Conservation (phyloP, 148 eudicot genomes). For the Rhododendron williamsianum region DNA sequence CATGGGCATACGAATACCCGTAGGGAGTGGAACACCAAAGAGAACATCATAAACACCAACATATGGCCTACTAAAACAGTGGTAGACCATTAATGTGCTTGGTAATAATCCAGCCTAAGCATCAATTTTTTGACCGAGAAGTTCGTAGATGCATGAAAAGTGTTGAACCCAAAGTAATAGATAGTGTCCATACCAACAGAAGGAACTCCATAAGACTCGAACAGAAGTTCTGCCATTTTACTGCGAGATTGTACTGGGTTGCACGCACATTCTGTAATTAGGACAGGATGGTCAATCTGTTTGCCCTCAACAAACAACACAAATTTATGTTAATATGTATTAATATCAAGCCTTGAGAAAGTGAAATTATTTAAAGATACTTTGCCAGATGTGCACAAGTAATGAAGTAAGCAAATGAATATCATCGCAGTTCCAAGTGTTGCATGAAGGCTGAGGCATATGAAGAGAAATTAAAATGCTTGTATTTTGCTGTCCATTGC, state of each 20-base stretch:
- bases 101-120: background rate
- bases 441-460: background rate
- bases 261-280: constrained; percentile 92
- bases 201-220: constrained; percentile 97
- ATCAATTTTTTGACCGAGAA: background rate
- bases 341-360: background rate
- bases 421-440: background rate
- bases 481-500: background rate
- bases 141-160: background rate
- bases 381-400: background rate
- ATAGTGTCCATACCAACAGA: constrained; percentile 69
- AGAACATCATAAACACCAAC: background rate
- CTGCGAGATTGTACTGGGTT: constrained; percentile 87
- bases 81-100: background rate
- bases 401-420: background rate
- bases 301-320: constrained; percentile 36
- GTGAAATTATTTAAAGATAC: background rate
- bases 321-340: background rate
- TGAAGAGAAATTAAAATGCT: background rate
- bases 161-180: background rate
- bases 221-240: constrained; percentile 97
- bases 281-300: constrained; percentile 90
- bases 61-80: background rate
- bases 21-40: background rate
- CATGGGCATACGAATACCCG: background rate